Percentiles rank a stretch among this genome's conserved stretches.
Conservation (phyloP, 2,329 filamentous ascomycete species). For the Ceratocystis smalleyi region DNA sequence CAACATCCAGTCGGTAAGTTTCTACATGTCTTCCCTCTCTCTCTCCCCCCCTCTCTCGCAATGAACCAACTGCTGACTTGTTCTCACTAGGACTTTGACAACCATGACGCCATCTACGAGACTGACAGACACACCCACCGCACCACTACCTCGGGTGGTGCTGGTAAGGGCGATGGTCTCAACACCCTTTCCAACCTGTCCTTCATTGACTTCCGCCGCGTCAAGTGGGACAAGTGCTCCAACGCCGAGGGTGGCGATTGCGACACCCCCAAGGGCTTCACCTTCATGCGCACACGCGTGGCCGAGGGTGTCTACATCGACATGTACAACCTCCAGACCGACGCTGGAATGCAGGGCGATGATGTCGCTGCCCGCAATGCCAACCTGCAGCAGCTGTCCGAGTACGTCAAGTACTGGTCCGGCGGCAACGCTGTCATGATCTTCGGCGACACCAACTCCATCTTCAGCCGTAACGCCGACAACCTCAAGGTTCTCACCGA, state of each 20-base stretch:
- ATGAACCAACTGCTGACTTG: not conserved
- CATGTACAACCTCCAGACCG: slow-evolving; percentile 51
- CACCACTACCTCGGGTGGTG: slow-evolving; percentile 50
- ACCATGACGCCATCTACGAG: slow-evolving; percentile 46
- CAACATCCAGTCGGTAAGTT: slow-evolving; percentile 43
- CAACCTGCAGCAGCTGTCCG: slow-evolving; percentile 44
- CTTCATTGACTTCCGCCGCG: slow-evolving; percentile 40
- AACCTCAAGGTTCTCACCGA: slow-evolving; percentile 37
- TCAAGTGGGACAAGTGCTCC: slow-evolving; percentile 45
- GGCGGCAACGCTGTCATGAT: slow-evolving; percentile 46
- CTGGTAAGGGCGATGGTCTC: slow-evolving; percentile 45
- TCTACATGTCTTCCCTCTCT: not conserved
- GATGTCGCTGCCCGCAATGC: slow-evolving; percentile 41
- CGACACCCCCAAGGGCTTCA: slow-evolving; percentile 55
- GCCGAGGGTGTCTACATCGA: slow-evolving; percentile 38
- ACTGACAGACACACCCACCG: slow-evolving; percentile 44
- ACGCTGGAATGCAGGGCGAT: slow-evolving; percentile 40
- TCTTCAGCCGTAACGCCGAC: slow-evolving; percentile 44
- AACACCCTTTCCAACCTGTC: slow-evolving; percentile 46
- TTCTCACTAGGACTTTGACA: slow-evolving; percentile 42
- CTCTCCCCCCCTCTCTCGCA: not conserved
- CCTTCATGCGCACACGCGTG: slow-evolving; percentile 44
- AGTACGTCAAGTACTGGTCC: slow-evolving; percentile 41
- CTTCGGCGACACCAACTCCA: slow-evolving; percentile 49
- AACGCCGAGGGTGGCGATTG: slow-evolving; percentile 42